Percentiles rank a stretch among this genome's conserved stretches.
phyloP scores from a whole-genome alignment of 306 rosid genomes.

The Comarum palustre region DNA sequence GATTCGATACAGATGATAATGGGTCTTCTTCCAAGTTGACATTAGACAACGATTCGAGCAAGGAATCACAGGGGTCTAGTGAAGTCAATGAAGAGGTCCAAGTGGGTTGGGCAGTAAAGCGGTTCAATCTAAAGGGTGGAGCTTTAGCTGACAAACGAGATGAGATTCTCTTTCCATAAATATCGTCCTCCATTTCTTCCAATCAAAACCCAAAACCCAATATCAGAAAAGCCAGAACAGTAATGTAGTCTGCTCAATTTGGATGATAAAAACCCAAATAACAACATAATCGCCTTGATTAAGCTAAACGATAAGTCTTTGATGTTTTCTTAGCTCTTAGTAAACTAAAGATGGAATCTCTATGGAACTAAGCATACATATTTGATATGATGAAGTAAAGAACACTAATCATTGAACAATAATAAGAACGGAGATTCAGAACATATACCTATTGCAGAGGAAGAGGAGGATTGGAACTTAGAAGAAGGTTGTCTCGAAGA shows the following conservation, averaged over 20 bases:
- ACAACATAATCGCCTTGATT: background rate
- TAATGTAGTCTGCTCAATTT: background rate
- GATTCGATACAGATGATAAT: background rate
- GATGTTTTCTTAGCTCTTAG: background rate
- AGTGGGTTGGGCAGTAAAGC: slow-evolving; percentile 25
- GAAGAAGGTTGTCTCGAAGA: too few species aligned
- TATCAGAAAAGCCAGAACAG: background rate
- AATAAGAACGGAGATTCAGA: background rate
- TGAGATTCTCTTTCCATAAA: slow-evolving; percentile 14
- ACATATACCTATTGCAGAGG: background rate
- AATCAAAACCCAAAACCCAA: slow-evolving; percentile 1
- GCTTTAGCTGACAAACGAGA: slow-evolving; percentile 62
- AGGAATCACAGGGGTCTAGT: slow-evolving; percentile 35
- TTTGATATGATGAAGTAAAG: background rate
- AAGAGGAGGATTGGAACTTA: background rate
- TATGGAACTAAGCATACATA: background rate
- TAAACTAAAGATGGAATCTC: background rate
- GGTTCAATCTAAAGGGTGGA: slow-evolving; percentile 50
- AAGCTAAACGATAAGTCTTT: background rate
- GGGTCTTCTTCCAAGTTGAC: slow-evolving; percentile 22
- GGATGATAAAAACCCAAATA: background rate
- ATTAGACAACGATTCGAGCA: slow-evolving; percentile 33
- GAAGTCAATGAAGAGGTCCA: slow-evolving; percentile 11
- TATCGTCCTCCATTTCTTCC: slow-evolving; percentile 23
- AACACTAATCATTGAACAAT: background rate